Evolutionary conservation across 2,329 filamentous ascomycete genomes (phyloP), one percentile per base, ranked within the genome.

Genomic region (Phialophora chinensis): DNA sequence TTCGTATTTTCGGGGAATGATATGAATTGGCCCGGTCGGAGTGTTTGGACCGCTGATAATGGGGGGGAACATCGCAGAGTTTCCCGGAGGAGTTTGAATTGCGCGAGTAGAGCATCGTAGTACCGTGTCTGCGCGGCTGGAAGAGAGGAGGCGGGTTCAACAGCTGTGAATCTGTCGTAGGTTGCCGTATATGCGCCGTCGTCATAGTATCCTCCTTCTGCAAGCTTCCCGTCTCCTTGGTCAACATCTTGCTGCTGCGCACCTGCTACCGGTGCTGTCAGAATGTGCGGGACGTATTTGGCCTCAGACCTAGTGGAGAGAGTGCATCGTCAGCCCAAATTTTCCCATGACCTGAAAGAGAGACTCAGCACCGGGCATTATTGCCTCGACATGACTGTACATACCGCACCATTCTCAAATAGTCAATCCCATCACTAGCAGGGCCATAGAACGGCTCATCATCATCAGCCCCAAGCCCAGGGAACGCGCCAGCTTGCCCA

Each of bases 131-230:
- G 86, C 0, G 91, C 85, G n/a, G 77, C 73, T 20, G 75, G 71
- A 12, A 83, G 79, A 33, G 31, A 31, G 0, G 86, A 82, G 1
- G 84, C 80, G 8, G 44, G 42, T 33, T 54, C 57, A 10, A 70
- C 69, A 25, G 77, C 68, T 38, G 78, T 73, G 31, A 75, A 67
- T 25, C 14, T 50, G 6, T 82, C 79, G 0, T 87, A 84, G 2
- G 84, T 82, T 3, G 88, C 90, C 27, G 90, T 87, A 76, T 92
- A 97, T 44, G 91, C 90, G 57, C 92, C 93, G 72, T 96, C 91
- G 17, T 88, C 81, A 75, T 91, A 95, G 74, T 87, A 89, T 11
- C 90, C 90, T 56, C 68, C 62, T 38, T 63, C 59, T 58, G 64
- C 64, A 23, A 17, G 25, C 27, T 54, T 20, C 35, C 52, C 61